A percentile compares a stretch with the other conserved stretches of the same genome.
Evolutionary conservation across 169 alveolate genomes (phyloP).

Genomic region (Plasmodium coatneyi): DNA sequence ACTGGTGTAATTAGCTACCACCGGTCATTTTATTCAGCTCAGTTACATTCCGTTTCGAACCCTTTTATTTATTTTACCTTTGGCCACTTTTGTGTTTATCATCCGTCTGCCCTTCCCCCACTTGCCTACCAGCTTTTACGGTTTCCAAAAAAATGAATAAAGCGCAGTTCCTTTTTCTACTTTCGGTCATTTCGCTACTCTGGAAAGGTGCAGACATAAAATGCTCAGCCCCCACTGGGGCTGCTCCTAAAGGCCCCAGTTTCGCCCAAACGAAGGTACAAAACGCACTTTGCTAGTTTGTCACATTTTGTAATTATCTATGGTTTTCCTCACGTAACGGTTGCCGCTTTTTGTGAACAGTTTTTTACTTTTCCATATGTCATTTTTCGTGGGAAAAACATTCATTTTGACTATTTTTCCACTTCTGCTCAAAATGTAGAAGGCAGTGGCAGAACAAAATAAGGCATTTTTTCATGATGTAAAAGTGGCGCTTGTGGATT

Average conservation of each 20-base stretch:
- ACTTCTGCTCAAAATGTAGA: background rate
- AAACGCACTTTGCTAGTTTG: background rate
- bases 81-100: background rate
- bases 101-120: background rate
- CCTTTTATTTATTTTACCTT: background rate
- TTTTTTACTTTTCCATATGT: background rate
- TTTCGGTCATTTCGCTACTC: slow-evolving; percentile 5
- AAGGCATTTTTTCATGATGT: background rate
- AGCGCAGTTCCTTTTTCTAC: slow-evolving; percentile 1
- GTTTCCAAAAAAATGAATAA: slow-evolving; percentile 18
- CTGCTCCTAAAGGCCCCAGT: background rate
- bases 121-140: background rate
- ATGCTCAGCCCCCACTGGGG: background rate
- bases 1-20: background rate
- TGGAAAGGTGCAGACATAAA: background rate
- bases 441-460: background rate
- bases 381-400: background rate
- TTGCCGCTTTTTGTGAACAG: background rate
- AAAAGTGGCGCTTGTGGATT: background rate
- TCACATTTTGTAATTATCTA: background rate
- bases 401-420: background rate
- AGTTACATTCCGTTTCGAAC: background rate
- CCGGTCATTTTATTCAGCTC: background rate
- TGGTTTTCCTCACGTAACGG: background rate
- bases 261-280: slow-evolving; percentile 38